A percentile compares a stretch with the other conserved stretches of the same genome.
Conservation (phyloP, 768 basidiomycete species). For the Podaxis carcinomalis region DNA sequence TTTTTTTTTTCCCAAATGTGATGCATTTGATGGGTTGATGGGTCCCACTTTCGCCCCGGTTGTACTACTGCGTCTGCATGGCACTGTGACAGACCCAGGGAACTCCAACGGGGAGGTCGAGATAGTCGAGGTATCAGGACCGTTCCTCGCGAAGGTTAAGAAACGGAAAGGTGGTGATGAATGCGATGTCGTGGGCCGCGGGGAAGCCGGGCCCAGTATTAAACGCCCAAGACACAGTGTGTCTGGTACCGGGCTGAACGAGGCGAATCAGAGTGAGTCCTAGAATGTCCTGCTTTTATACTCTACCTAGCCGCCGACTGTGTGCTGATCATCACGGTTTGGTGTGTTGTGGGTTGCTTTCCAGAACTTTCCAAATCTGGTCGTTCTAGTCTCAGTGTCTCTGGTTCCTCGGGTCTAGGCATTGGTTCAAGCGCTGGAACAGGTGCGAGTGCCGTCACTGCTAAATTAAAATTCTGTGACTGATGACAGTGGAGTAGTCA, state of each 20-base stretch:
- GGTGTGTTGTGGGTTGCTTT: not conserved
- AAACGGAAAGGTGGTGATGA: conserved; percentile 1
- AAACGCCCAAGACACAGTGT: conserved; percentile 2
- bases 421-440: not conserved
- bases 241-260: not conserved
- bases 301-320: not conserved
- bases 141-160: not conserved
- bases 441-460: not conserved
- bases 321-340: not conserved
- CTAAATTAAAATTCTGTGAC: not conserved
- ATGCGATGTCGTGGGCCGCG: not conserved
- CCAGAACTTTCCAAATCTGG: not conserved
- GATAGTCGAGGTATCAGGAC: not conserved
- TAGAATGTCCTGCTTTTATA: not conserved
- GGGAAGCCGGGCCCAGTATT: not conserved
- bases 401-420: not conserved
- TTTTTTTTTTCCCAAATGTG: not conserved
- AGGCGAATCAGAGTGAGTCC: not conserved
- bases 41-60: not conserved
- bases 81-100: not conserved
- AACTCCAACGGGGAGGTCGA: not conserved
- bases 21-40: not conserved
- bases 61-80: not conserved
- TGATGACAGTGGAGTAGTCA: not conserved
- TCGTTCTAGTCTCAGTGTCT: not conserved